These are phyloP conservation scores for Gyrodon lividus DNA, from an alignment of 768 basidiomycete species.

Conservation along the genomic window DNA sequence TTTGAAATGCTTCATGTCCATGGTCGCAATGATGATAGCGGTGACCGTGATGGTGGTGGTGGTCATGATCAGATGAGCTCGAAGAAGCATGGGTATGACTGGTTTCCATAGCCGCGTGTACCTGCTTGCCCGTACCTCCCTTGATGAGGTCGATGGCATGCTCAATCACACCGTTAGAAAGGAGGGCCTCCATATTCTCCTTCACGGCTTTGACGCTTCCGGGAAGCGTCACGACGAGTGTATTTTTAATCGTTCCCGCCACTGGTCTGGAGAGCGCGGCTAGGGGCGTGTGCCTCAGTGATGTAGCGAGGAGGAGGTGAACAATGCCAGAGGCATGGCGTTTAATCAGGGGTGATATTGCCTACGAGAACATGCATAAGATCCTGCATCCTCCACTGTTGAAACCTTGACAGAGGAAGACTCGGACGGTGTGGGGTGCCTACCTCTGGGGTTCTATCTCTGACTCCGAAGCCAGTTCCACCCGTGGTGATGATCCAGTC, in stretches of 20 bases:
- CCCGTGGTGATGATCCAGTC: conserved; percentile 84
- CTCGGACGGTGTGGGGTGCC: not conserved
- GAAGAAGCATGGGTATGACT: conserved; percentile 18
- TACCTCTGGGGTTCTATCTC: conserved; percentile 86
- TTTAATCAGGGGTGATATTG: conserved; percentile 61
- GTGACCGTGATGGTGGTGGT: conserved; percentile 26
- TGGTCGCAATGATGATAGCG: conserved; percentile 42
- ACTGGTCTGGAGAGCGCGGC: conserved; percentile 83
- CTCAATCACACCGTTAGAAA: conserved; percentile 54
- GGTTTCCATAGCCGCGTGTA: conserved; percentile 53
- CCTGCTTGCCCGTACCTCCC: conserved; percentile 61
- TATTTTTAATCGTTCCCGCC: conserved; percentile 66
- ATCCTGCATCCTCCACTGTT: not conserved
- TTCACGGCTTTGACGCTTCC: conserved; percentile 84
- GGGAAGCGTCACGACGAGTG: conserved; percentile 77
- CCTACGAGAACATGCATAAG: conserved; percentile 35
- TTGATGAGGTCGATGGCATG: conserved; percentile 74
- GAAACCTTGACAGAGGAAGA: not conserved
- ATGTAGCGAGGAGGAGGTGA: conserved; percentile 66
- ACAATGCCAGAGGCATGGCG: conserved; percentile 70
- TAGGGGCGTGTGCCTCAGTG: conserved; percentile 71
- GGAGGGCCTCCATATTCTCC: conserved; percentile 67
- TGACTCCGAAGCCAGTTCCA: conserved; percentile 81
- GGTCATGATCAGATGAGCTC: conserved; percentile 18
- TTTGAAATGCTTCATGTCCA: conserved; percentile 47